A percentile compares a stretch with the other conserved stretches of the same genome.
phyloP scores from a whole-genome alignment of 257 asterid genomes.

The Agastache rugosa region DNA sequence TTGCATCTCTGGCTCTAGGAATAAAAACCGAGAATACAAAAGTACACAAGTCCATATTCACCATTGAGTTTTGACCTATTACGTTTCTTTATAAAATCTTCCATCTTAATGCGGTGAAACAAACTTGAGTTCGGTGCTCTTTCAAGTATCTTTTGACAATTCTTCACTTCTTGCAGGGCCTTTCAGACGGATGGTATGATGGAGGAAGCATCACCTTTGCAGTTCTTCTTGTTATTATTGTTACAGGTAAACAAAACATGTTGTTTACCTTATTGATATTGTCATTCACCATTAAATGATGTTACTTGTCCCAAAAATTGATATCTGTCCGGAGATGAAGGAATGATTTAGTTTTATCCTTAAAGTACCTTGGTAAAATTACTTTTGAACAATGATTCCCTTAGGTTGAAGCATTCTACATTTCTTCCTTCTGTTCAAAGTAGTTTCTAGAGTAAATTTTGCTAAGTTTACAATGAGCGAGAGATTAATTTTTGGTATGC shows the following conservation, averaged over 20 bases:
- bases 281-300: neutral
- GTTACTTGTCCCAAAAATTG: neutral
- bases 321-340: slow-evolving; percentile 11
- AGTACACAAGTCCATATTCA: slow-evolving; percentile 14
- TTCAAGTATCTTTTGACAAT: neutral
- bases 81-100: no score
- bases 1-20: slow-evolving; percentile 85
- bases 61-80: neutral
- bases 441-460: slow-evolving; percentile 4
- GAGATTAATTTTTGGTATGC: slow-evolving; percentile 10
- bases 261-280: slow-evolving; percentile 7
- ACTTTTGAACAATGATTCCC: neutral
- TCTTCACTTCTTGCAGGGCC: slow-evolving; percentile 57
- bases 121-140: neutral
- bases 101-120: slow-evolving; percentile 15
- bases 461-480: slow-evolving; percentile 8
- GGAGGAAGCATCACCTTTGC: slow-evolving; percentile 98
- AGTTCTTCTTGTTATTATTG: slow-evolving; percentile 87
- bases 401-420: slow-evolving; percentile 16
- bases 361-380: neutral
- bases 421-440: slow-evolving; percentile 15
- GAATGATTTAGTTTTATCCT: slow-evolving; percentile 9
- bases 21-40: slow-evolving; percentile 60
- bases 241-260: slow-evolving; percentile 62
- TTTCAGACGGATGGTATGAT: slow-evolving; percentile 91